These are phyloP conservation scores for Prunella vulgaris DNA, from an alignment of 257 asterid genomes.

Conservation along the genomic window DNA sequence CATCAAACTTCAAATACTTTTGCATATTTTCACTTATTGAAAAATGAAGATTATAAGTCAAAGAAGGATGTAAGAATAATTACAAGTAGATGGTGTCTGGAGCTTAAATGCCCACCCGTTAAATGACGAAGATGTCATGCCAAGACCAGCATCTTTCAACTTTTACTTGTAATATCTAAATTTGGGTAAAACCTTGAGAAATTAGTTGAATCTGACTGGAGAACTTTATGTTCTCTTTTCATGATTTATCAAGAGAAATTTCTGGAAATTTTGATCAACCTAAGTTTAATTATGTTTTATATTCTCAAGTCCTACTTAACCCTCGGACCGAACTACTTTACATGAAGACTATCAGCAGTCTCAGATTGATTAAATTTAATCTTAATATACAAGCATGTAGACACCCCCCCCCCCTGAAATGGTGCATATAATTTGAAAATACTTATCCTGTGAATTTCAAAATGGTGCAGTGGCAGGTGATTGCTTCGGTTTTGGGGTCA, in stretches of 20 bases:
- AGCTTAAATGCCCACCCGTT: neutral
- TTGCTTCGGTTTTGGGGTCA: constrained; percentile 76
- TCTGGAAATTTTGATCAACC: neutral
- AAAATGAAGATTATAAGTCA: constrained; percentile 4
- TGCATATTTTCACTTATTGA: neutral
- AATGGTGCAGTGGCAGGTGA: constrained; percentile 64
- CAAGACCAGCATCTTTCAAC: neutral
- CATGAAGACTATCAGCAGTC: constrained; percentile 17
- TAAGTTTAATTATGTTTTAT: constrained; percentile 2
- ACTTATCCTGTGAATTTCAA: constrained; percentile 12
- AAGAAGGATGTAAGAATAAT: constrained; percentile 5
- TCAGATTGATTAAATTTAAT: constrained; percentile 11
- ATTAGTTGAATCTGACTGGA: neutral
- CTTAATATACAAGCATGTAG: neutral
- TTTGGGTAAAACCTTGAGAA: constrained; percentile 6
- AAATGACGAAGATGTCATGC: neutral
- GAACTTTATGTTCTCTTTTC: neutral
- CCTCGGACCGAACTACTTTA: constrained; percentile 3
- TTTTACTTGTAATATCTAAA: neutral
- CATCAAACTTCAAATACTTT: neutral
- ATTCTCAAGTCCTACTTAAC: neutral
- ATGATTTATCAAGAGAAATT: neutral
- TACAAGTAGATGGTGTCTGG: constrained; percentile 3
- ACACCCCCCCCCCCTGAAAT: neutral
- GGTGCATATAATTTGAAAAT: constrained; percentile 22